Evolutionary conservation across 345 rosid genomes (phyloP), one percentile per base, ranked within the genome.

Genomic region (Citrus mangshanensis): DNA sequence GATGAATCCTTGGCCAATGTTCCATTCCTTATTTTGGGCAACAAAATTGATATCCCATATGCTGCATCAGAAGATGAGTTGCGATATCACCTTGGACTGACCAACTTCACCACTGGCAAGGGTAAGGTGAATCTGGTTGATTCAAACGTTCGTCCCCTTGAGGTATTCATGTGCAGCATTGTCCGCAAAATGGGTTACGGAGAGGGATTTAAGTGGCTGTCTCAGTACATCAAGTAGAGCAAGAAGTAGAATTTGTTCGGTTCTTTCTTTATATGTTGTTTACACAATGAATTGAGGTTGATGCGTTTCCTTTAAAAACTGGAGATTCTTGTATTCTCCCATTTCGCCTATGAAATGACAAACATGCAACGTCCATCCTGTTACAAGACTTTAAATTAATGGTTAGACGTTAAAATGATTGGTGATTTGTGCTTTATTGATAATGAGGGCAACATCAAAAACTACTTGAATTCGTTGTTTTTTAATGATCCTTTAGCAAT

Each of bases 141-240:
- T 74, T 81, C 91, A 28, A 84, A 79, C 32, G 88, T 89, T 65
- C 95, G 91, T 0, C 91, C 95, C 7, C 89, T 91, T 7, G 93
- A 91, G 84, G 91, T 91, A 9, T 91, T 88, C 85, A 89, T 89
- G 95, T 91, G 95, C 55, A 91, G 95, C 86, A 88, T 91, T 65
- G 95, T 89, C 75, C 90, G 92, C 38, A 91, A 91, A 81, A 89
- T 91, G 95, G 95, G 95, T 18, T 91, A 89, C 2, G 93, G 95
- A 37, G 95, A 91, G 14, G 95, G 95, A 27, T 91, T 89, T 83
- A 91, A 88, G 84, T 91, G 95, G 95, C 77, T 91, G 6, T 91
- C 95, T 80, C 93, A 91, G 63, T 91, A 91, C 81, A 91, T 91
- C 78, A 87, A 91, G 84, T 90, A 82, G 79, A 21, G 28, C 24